Base-by-base conservation (phyloP, 2,329 filamentous ascomycete genomes). In the Chrysoporthe cubensis region DNA sequence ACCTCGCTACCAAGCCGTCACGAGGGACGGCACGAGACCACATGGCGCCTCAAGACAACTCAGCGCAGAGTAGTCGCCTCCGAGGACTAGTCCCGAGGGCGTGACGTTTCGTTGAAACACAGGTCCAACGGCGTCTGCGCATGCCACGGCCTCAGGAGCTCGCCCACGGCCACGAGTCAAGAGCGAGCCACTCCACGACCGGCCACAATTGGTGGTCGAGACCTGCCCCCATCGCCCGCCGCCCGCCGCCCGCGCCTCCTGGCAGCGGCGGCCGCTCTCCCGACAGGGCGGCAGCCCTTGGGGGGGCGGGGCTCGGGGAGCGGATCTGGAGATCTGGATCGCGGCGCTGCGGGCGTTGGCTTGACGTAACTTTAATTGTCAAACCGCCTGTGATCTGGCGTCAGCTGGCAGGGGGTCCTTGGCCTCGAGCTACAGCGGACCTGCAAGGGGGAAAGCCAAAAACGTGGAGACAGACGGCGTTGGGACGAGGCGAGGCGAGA, bases 291-390 rank as follows among this genome's bases (percentile, higher is more conserved):
- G 26, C 26, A 26, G 26, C 26, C 26, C 26, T 26, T 26, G 26
- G 26, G 26, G 26, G 26, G 26, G 26, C 26, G n/a, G 44, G 14
- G 44, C 16, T 46, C 11, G 3, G 14, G 44, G 14, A n/a, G 16
- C 44, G n/a, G n/a, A 46, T 46, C 44, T 44, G 11, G 43, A 44
- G 43, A 44, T 13, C 7, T 14, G 7, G n/a, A 50, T 50, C 8
- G n/a, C 21, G 46, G 13, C 7, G 11, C n/a, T 21, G 3, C 7
- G 8, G 2, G 6, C 46, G 2, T 21, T 50, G 4, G 7, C n/a
- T 54, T 66, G 64, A 62, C 58, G 57, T 66, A 57, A 62, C 46
- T 62, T 54, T 66, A 46, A 66, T 62, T 37, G 56, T 54, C 44
- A 48, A 34, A 61, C 7, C n/a, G 13, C 52, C 52, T 34, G 21